phyloP scores from a whole-genome alignment of 768 basidiomycete genomes.

The Phanerochaete sordida region DNA sequence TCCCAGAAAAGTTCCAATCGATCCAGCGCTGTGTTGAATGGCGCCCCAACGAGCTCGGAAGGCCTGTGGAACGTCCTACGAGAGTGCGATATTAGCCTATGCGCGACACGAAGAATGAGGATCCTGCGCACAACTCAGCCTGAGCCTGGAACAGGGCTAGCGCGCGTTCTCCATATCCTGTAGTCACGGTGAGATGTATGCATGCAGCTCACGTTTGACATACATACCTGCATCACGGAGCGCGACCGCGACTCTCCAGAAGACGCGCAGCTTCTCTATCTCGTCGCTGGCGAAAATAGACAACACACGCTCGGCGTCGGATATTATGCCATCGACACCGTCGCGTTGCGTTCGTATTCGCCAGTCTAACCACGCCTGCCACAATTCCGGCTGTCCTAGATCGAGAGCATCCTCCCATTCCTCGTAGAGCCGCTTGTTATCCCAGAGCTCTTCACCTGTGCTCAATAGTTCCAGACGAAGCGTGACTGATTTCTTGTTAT shows the following conservation, averaged over 20 bases:
- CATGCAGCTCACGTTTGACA: background rate
- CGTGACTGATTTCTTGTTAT: constrained; percentile 43
- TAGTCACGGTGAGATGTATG: background rate
- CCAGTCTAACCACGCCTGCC: constrained; percentile 84
- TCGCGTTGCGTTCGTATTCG: constrained; percentile 44
- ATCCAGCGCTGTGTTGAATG: constrained; percentile 49
- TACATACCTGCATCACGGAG: constrained; percentile 63
- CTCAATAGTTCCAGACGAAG: constrained; percentile 65
- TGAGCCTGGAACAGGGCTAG: constrained; percentile 81
- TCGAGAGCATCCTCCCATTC: constrained; percentile 72
- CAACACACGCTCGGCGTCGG: constrained; percentile 48
- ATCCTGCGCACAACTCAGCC: constrained; percentile 65
- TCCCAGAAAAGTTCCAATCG: constrained; percentile 84
- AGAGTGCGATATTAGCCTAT: background rate
- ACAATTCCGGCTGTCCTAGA: constrained; percentile 52
- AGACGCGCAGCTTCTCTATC: constrained; percentile 48
- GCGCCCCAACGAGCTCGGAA: constrained; percentile 33
- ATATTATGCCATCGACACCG: constrained; percentile 51
- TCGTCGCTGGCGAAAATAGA: constrained; percentile 38
- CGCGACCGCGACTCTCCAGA: constrained; percentile 68
- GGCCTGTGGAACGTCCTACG: constrained; percentile 60
- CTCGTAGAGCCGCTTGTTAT: constrained; percentile 43
- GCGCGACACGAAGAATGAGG: background rate
- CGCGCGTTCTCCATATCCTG: constrained; percentile 73
- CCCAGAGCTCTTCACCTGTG: constrained; percentile 73